Evolutionary conservation across 305 asterid genomes (phyloP).

Genomic region (Fraxinus platypoda): DNA sequence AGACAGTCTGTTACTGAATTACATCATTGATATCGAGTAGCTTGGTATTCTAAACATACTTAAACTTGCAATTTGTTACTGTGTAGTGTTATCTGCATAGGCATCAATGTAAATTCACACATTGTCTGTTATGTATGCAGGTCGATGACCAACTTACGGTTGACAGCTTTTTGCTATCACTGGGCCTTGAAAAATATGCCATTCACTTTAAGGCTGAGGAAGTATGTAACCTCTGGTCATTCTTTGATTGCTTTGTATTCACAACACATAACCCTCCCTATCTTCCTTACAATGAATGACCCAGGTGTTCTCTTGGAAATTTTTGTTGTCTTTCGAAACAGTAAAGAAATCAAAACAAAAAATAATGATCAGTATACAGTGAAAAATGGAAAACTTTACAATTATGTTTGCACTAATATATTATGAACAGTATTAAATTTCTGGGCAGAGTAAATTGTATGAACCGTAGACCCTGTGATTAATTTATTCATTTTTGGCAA

Average conservation of each 20-base stretch:
- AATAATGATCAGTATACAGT: neutral
- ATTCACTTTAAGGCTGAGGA: slow-evolving; percentile 87
- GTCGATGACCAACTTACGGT: slow-evolving; percentile 64
- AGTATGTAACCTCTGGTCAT: slow-evolving; percentile 44
- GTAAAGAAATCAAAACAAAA: neutral
- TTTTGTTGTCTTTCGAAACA: neutral
- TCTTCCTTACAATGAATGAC: slow-evolving; percentile 14
- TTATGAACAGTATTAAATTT: neutral
- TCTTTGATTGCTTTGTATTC: slow-evolving; percentile 6
- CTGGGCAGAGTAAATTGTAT: slow-evolving; percentile 5
- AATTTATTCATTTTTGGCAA: neutral
- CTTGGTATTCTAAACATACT: neutral
- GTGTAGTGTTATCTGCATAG: slow-evolving; percentile 4
- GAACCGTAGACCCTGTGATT: neutral
- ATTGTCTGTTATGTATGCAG: slow-evolving; percentile 43
- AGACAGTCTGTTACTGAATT: neutral
- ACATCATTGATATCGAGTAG: neutral
- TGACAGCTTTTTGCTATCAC: slow-evolving; percentile 71
- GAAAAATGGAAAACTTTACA: neutral
- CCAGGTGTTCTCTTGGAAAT: slow-evolving; percentile 10
- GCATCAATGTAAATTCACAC: slow-evolving; percentile 16
- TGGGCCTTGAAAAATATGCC: slow-evolving; percentile 77
- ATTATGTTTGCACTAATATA: neutral
- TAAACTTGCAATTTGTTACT: neutral
- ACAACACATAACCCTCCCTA: neutral